These are phyloP conservation scores for Cydonia oblonga DNA, from an alignment of 331 rosid species.

Conservation along the genomic window DNA sequence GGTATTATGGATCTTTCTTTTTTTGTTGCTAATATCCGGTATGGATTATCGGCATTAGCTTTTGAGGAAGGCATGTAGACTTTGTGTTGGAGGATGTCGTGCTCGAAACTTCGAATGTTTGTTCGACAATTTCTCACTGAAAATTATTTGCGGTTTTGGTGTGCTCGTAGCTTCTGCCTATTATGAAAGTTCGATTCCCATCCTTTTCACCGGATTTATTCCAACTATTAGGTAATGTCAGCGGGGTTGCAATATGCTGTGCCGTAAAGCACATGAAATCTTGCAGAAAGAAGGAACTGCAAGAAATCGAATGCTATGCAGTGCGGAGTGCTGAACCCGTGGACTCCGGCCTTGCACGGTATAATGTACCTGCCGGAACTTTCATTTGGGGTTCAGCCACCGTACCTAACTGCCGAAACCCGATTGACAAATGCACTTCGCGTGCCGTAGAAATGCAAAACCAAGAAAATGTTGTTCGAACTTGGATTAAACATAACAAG, in stretches of 20 bases:
- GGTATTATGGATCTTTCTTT: neutral
- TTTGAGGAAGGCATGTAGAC: neutral
- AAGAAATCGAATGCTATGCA: neutral
- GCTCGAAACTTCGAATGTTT: neutral
- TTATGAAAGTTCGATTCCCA: neutral
- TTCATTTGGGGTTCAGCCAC: neutral
- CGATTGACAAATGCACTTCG: neutral
- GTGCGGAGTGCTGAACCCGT: neutral
- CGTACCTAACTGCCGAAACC: neutral
- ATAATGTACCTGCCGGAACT: neutral
- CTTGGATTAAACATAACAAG: neutral
- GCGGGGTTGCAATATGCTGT: too few species aligned
- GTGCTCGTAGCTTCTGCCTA: neutral
- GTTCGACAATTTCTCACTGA: neutral
- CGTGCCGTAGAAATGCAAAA: neutral
- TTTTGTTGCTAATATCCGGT: neutral
- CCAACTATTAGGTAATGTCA: too few species aligned
- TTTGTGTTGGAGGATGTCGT: neutral
- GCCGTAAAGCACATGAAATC: too few species aligned
- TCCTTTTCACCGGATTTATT: neutral
- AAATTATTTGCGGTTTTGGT: neutral
- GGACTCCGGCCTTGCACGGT: too few species aligned
- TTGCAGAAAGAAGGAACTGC: neutral
- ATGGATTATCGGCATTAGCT: neutral
- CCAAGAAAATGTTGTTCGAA: neutral